Evolutionary conservation across 495 filamentous ascomycete species (phyloP).

Genomic region (Lichenothelia convexa): DNA sequence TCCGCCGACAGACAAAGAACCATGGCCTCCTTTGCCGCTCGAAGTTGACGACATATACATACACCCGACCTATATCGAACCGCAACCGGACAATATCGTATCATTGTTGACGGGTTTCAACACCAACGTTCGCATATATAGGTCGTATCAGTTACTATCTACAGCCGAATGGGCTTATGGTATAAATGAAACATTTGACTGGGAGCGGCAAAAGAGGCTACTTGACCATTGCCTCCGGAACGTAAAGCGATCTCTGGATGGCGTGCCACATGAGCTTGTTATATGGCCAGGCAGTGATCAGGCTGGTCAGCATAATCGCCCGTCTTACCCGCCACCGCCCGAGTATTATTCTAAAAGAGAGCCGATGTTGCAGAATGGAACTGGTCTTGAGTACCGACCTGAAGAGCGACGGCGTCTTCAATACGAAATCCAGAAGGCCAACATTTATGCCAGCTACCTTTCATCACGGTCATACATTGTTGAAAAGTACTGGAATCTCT

Average conservation of each 20-base stretch:
- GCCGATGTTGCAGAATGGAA: conserved; percentile 7
- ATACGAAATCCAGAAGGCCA: conserved; percentile 69
- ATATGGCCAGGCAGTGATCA: conserved; percentile 21
- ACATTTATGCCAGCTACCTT: conserved; percentile 59
- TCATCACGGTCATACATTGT: conserved; percentile 63
- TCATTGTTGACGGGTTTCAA: conserved; percentile 60
- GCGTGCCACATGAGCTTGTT: conserved; percentile 41
- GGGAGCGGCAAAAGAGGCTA: conserved; percentile 48
- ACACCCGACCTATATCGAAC: conserved; percentile 37
- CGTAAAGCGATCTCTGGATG: conserved; percentile 39
- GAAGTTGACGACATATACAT: conserved; percentile 71
- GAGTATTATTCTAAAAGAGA: neutral
- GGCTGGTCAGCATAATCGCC: conserved; percentile 7
- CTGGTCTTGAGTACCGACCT: conserved; percentile 3
- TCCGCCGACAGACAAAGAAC: conserved; percentile 50
- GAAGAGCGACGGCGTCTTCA: conserved; percentile 39
- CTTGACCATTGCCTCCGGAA: conserved; percentile 41
- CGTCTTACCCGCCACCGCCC: conserved; percentile 13
- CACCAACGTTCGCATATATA: conserved; percentile 51
- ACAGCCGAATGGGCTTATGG: conserved; percentile 61
- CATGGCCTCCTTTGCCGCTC: conserved; percentile 61
- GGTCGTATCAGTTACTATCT: conserved; percentile 46
- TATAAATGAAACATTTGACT: conserved; percentile 47
- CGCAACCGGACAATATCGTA: conserved; percentile 41
- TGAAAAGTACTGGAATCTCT: conserved; percentile 57